These are phyloP conservation scores for Aspergillus neoniger DNA, from an alignment of 2,329 filamentous ascomycete species.

Conservation along the genomic window DNA sequence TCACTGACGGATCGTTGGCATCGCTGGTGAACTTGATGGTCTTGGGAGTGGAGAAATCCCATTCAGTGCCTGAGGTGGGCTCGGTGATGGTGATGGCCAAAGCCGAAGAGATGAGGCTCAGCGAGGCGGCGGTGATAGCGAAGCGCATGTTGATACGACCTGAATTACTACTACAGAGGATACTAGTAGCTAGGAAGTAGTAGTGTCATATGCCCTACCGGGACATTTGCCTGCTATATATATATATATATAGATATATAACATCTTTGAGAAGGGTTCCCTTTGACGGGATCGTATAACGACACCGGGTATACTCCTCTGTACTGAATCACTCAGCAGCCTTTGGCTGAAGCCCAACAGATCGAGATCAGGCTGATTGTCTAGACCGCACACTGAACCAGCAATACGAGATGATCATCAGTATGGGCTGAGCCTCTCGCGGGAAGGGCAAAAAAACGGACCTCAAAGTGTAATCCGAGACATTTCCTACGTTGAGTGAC, in stretches of 20 bases:
- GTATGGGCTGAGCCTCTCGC: neutral
- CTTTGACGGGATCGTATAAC: neutral
- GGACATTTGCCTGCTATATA: neutral
- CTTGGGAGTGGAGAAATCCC: slow-evolving; percentile 5
- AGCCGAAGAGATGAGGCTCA: slow-evolving; percentile 3
- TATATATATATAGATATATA: neutral
- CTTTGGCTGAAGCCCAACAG: neutral
- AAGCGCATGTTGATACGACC: neutral
- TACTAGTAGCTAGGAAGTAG: neutral
- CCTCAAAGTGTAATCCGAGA: neutral
- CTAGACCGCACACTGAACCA: neutral
- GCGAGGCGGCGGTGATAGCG: neutral
- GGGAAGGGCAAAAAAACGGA: neutral
- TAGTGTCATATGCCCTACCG: neutral
- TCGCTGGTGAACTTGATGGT: slow-evolving; percentile 8
- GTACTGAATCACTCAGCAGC: neutral
- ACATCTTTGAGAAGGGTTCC: too few relatives aligned
- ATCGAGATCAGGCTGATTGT: neutral
- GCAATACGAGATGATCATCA: slow-evolving; percentile 6
- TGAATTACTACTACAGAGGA: neutral
- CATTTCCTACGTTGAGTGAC: neutral
- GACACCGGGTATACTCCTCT: neutral
- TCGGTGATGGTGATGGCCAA: slow-evolving; percentile 5
- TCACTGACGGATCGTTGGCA: neutral
- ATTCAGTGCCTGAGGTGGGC: neutral